A percentile compares a stretch with the other conserved stretches of the same genome.
Evolutionary conservation across 202 grass and related monocot species (phyloP).

Genomic region (Elaeis oleifera): DNA sequence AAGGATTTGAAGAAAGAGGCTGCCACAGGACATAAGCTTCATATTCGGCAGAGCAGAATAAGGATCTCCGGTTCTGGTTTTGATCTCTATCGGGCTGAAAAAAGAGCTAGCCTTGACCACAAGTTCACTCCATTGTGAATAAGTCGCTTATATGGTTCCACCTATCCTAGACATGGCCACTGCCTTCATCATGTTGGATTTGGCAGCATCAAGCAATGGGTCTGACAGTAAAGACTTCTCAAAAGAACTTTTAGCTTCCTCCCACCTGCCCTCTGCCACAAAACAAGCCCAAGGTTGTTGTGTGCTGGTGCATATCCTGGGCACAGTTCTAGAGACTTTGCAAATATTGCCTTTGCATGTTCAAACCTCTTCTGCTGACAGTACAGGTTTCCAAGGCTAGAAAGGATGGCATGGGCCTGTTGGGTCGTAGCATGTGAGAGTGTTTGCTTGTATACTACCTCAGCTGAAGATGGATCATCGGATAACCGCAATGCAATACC

Average conservation of each 20-base stretch:
- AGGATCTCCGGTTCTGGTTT: too few species aligned
- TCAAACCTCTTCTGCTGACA: conserved; percentile 69
- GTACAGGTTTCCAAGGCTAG: conserved; percentile 88
- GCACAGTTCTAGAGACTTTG: conserved; percentile 68
- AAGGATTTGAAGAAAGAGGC: too few species aligned
- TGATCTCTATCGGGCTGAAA: too few species aligned
- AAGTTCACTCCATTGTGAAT: too few species aligned
- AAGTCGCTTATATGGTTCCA: neutral
- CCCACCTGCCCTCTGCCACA: conserved; percentile 52
- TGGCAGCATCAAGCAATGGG: conserved; percentile 75
- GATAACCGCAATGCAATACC: conserved; percentile 88
- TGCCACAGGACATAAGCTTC: too few species aligned
- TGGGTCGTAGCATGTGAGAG: conserved; percentile 49
- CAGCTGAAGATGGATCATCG: conserved; percentile 51
- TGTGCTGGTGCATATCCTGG: conserved; percentile 87
- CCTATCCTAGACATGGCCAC: conserved; percentile 21
- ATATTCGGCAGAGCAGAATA: too few species aligned
- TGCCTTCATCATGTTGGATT: conserved; percentile 72
- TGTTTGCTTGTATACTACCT: conserved; percentile 72
- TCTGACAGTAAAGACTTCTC: conserved; percentile 73
- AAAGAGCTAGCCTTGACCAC: too few species aligned
- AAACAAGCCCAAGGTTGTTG: conserved; percentile 86
- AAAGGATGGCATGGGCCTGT: conserved; percentile 71
- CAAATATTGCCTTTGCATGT: conserved; percentile 68
- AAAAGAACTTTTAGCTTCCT: conserved; percentile 69